A percentile compares a stretch with the other conserved stretches of the same genome.
Conservation (phyloP, 768 basidiomycete genomes). For the Leucosporidium scottii region DNA sequence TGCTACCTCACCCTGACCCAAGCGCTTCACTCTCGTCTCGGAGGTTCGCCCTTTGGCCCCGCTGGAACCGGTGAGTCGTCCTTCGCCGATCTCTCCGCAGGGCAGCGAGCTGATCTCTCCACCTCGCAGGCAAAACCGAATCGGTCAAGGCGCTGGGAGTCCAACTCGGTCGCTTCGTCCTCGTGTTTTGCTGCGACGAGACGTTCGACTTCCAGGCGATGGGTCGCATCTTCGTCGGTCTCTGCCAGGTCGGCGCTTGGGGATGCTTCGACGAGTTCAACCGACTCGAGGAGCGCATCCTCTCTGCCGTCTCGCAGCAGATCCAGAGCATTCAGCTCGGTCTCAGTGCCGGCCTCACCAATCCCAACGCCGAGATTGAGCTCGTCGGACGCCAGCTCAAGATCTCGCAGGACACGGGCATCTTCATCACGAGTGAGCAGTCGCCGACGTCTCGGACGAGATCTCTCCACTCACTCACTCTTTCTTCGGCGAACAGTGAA, state of each 20-base stretch:
- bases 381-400: slow-evolving; percentile 88
- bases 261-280: slow-evolving; percentile 88
- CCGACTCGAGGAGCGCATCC: slow-evolving; percentile 91
- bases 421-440: slow-evolving; percentile 78
- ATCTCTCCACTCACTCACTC: neutral
- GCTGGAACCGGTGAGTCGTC: slow-evolving; percentile 77
- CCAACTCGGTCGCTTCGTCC: slow-evolving; percentile 94
- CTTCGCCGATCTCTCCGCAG: neutral
- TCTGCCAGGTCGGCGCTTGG: slow-evolving; percentile 99
- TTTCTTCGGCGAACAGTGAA: slow-evolving; percentile 51
- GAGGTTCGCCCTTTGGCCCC: slow-evolving; percentile 95
- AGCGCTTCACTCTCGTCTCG: slow-evolving; percentile 86
- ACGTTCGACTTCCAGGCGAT: slow-evolving; percentile 99
- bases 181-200: slow-evolving; percentile 99
- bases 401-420: slow-evolving; percentile 93
- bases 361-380: slow-evolving; percentile 85
- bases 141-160: slow-evolving; percentile 98
- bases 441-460: too few relatives aligned
- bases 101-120: slow-evolving; percentile 1
- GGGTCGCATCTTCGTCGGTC: slow-evolving; percentile 97
- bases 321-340: slow-evolving; percentile 98
- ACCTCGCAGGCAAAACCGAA: slow-evolving; percentile 78
- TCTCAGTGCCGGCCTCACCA: slow-evolving; percentile 62
- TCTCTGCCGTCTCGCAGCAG: slow-evolving; percentile 97
- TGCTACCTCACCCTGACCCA: slow-evolving; percentile 96